Evolutionary conservation across 2,329 filamentous ascomycete genomes (phyloP).

Genomic region (Xylogone sp.): DNA sequence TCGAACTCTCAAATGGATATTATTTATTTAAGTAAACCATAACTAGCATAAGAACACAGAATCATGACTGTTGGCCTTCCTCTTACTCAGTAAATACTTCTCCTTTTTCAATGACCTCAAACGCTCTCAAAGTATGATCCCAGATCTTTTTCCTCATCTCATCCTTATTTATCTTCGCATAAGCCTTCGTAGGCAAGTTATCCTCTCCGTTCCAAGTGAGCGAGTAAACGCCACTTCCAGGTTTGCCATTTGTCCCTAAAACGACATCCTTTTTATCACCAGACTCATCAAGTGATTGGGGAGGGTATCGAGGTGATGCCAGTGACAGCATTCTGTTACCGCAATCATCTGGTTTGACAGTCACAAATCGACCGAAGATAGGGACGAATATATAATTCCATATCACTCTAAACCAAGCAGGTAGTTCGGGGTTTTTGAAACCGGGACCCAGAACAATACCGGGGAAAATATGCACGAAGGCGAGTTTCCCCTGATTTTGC

Average conservation of each 20-base stretch:
- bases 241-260: constrained; percentile 14
- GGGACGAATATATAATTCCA: constrained; percentile 23
- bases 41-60: no score
- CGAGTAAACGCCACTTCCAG: constrained; percentile 24
- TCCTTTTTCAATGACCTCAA: constrained; percentile 18
- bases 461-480: constrained; percentile 28
- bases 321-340: constrained; percentile 28
- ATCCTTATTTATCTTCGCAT: constrained; percentile 15
- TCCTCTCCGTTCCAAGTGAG: constrained; percentile 15
- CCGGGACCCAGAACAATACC: constrained; percentile 28
- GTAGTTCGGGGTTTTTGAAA: constrained; percentile 22
- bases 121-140: constrained; percentile 20
- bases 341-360: constrained; percentile 17
- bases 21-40: no score
- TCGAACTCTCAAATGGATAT: no score
- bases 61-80: no score
- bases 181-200: constrained; percentile 10
- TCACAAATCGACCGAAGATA: no score
- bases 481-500: constrained; percentile 22
- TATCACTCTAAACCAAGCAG: constrained; percentile 26
- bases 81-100: constrained; percentile 11
- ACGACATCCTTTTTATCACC: constrained; percentile 7
- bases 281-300: constrained; percentile 4
- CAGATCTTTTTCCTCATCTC: constrained; percentile 16
- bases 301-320: constrained; percentile 16